Percentiles rank a stretch among this genome's conserved stretches.
Conservation (phyloP, 2,329 filamentous ascomycete species). For the Ceratocystis smalleyi region DNA sequence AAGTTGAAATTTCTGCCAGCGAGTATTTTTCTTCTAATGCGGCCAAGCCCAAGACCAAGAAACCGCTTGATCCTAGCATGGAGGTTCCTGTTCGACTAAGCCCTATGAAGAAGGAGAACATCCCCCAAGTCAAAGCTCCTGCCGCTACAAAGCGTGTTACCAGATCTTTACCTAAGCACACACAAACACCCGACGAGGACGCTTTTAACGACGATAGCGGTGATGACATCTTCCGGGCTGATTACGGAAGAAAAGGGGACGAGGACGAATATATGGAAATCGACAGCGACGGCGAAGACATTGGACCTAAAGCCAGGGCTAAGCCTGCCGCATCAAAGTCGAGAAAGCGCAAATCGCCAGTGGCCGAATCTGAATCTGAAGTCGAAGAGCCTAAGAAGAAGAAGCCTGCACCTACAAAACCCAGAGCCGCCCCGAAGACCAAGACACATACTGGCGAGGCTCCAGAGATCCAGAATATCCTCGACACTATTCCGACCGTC, state of each 20-base stretch:
- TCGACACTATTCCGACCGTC: constrained; percentile 74
- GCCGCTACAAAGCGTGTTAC: constrained; percentile 20
- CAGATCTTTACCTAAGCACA: background rate
- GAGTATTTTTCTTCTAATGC: constrained; percentile 38
- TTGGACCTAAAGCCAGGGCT: constrained; percentile 25
- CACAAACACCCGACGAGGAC: constrained; percentile 25
- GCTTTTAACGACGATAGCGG: constrained; percentile 52
- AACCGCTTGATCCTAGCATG: constrained; percentile 26
- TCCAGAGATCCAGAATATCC: constrained; percentile 58
- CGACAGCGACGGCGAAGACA: constrained; percentile 44
- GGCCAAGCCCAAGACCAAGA: constrained; percentile 22
- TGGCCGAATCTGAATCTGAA: constrained; percentile 38
- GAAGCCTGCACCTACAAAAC: constrained; percentile 41
- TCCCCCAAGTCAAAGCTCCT: constrained; percentile 15
- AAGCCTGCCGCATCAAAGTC: constrained; percentile 23
- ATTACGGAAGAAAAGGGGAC: constrained; percentile 51
- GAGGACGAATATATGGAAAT: constrained; percentile 58
- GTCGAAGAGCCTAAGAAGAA: constrained; percentile 49
- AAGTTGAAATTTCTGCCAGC: constrained; percentile 38
- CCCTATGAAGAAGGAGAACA: constrained; percentile 33
- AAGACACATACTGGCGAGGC: constrained; percentile 58
- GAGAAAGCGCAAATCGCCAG: constrained; percentile 45
- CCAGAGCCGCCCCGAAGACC: constrained; percentile 37
- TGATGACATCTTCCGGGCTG: constrained; percentile 70
- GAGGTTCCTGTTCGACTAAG: constrained; percentile 37